Evolutionary conservation across 495 filamentous ascomycete species (phyloP), one percentile per base, ranked within the genome.

Genomic region (Podospora pseudoanserina): DNA sequence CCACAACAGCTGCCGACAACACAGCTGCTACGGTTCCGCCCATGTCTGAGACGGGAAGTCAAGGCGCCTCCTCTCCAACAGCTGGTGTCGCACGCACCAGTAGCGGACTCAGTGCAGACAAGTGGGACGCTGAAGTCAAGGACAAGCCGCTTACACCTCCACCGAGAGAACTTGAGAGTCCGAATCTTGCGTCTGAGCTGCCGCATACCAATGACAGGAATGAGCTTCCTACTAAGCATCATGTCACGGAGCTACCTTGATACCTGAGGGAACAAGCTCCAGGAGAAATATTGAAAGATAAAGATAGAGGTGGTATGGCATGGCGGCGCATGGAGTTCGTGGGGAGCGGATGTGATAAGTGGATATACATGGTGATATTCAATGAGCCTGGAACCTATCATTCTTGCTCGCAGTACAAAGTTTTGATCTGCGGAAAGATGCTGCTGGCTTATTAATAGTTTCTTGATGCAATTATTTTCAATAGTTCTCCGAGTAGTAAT

Each of bases 231-330:
- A 68, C 59, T 4, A 55, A 56, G 15, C 44, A 55, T 28, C 44
- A 68, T 56, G 60, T 57, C 49, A 58, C 66, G 1, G 66, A 68
- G 15, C 66, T 68, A 32, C 60, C 66, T 57, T 68, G 60, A 68
- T 23, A 23, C 23, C 23, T 23, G 23, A 23, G 23, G 23, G 23
- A 23, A 23, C 23, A 23, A 23, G 23, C 23, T 23, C 23, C 1
- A 23, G 23, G 23, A 23, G 23, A 23, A 1, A 23, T 23, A 23
- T 23, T 23, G 23, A 23, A 23, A 23, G 1, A 23, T 23, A 23
- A 23, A 23, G 23, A 23, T 23, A 23, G 23, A 23, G 23, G 23
- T 23, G 23, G 23, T 23, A 23, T 23, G 23, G 23, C 23, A 23
- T 23, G 23, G 23, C 23, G 23, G 23, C 23, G 23, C 23, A 23